Evolutionary conservation across 805 yeast genomes (phyloP).

Genomic region (Metschnikowia baotianmanensis): DNA sequence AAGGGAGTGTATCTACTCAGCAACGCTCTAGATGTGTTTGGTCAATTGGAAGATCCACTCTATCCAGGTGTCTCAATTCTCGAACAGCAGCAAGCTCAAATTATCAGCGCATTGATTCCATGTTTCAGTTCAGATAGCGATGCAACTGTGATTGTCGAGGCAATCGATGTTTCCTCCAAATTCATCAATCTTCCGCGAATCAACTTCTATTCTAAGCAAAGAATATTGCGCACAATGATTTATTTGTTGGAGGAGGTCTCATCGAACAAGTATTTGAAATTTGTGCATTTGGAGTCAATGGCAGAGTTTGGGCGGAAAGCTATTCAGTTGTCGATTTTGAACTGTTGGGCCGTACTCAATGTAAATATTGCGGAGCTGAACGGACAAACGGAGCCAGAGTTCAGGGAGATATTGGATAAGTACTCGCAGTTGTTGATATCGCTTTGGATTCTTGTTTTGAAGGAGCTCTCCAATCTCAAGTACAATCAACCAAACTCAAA

Average conservation of each 20-base stretch:
- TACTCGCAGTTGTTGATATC: constrained; percentile 64
- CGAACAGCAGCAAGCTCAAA: constrained; percentile 94
- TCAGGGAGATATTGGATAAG: constrained; percentile 50
- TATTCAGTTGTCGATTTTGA: constrained; percentile 58
- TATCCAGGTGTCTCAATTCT: constrained; percentile 68
- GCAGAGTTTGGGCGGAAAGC: constrained; percentile 47
- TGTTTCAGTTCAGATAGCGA: constrained; percentile 75
- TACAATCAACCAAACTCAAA: constrained; percentile 45
- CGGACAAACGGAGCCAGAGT: constrained; percentile 37
- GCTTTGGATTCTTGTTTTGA: constrained; percentile 72
- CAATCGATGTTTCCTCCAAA: constrained; percentile 74
- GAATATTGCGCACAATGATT: constrained; percentile 62
- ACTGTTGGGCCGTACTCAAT: constrained; percentile 71
- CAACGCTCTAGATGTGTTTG: constrained; percentile 57
- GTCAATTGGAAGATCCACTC: constrained; percentile 65
- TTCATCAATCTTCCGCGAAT: constrained; percentile 53
- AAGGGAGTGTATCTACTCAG: constrained; percentile 68
- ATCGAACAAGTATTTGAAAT: constrained; percentile 40
- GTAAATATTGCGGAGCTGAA: constrained; percentile 23
- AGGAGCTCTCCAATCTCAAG: constrained; percentile 69
- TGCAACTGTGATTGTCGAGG: constrained; percentile 70
- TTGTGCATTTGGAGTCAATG: constrained; percentile 54
- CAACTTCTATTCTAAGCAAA: constrained; percentile 43
- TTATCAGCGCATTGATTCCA: constrained; percentile 84
- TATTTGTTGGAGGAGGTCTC: constrained; percentile 62